Evolutionary conservation across 176 grass and related monocot genomes (phyloP).

Genomic region (Oryza nivara): DNA sequence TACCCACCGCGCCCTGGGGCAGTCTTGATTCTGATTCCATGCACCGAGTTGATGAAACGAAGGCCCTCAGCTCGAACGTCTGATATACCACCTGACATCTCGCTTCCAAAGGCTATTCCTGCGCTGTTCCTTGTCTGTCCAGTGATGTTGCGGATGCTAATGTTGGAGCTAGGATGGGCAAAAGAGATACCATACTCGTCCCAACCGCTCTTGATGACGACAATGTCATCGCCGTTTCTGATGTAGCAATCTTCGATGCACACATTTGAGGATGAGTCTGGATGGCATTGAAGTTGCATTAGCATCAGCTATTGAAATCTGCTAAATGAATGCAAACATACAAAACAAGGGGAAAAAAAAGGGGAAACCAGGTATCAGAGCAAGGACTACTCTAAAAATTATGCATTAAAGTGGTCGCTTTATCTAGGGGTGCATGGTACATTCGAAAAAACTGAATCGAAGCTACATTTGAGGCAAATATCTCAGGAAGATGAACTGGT

Average conservation of each 20-base stretch:
- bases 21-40: conserved; percentile 86
- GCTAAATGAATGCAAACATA: not conserved
- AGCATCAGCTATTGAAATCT: conserved; percentile 10
- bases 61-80: conserved; percentile 61
- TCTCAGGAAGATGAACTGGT: not conserved
- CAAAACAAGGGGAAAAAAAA: not conserved
- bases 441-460: not conserved
- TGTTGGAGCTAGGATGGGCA: conserved; percentile 75
- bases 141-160: conserved; percentile 68
- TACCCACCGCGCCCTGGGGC: conserved; percentile 73
- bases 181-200: conserved; percentile 89
- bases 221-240: conserved; percentile 71
- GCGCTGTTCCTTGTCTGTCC: conserved; percentile 59
- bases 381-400: not conserved
- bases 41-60: conserved; percentile 60
- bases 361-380: not conserved
- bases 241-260: conserved; percentile 92
- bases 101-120: conserved; percentile 76
- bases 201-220: conserved; percentile 91
- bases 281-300: conserved; percentile 34
- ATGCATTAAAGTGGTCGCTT: not conserved
- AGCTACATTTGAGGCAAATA: conserved; percentile 21
- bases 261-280: conserved; percentile 76
- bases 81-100: conserved; percentile 95
- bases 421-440: conserved; percentile 3